phyloP scores from a whole-genome alignment of 441 rosid species.

The Syzygium syzygioides region DNA sequence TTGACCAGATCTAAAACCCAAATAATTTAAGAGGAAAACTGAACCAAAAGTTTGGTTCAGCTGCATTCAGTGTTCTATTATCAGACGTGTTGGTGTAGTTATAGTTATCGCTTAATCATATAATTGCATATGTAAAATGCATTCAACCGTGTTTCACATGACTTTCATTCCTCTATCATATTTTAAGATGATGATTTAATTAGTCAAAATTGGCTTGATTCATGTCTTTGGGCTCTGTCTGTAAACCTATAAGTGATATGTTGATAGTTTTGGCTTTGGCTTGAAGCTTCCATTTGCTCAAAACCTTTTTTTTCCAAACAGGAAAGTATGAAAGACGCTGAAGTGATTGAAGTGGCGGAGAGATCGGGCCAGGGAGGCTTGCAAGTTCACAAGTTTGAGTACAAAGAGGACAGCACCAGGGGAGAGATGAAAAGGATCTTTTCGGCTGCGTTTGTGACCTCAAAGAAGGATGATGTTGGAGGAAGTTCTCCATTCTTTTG shows the following conservation, averaged over 20 bases:
- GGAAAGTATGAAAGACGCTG: conserved; percentile 80
- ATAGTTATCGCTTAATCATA: neutral
- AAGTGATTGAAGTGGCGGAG: conserved; percentile 56
- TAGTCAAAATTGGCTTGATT: neutral
- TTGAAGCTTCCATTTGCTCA: neutral
- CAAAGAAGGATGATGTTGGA: conserved; percentile 52
- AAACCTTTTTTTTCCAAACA: conserved; percentile 1
- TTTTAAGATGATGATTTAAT: neutral
- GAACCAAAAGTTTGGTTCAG: neutral
- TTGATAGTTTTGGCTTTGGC: neutral
- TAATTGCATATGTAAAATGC: neutral
- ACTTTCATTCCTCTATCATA: neutral
- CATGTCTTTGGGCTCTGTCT: neutral
- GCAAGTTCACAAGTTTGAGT: conserved; percentile 72
- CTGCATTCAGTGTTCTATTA: neutral
- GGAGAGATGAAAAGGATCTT: conserved; percentile 82
- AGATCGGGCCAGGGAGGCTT: conserved; percentile 48
- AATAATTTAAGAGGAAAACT: neutral
- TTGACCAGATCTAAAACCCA: neutral
- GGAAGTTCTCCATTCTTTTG: conserved; percentile 82
- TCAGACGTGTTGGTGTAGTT: neutral
- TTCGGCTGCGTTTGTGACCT: conserved; percentile 73
- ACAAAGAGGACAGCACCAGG: conserved; percentile 68
- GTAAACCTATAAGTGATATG: neutral
- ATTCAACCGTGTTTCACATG: neutral